Conservation (phyloP, 495 filamentous ascomycete species). For the Aspergillus ostianus region DNA sequence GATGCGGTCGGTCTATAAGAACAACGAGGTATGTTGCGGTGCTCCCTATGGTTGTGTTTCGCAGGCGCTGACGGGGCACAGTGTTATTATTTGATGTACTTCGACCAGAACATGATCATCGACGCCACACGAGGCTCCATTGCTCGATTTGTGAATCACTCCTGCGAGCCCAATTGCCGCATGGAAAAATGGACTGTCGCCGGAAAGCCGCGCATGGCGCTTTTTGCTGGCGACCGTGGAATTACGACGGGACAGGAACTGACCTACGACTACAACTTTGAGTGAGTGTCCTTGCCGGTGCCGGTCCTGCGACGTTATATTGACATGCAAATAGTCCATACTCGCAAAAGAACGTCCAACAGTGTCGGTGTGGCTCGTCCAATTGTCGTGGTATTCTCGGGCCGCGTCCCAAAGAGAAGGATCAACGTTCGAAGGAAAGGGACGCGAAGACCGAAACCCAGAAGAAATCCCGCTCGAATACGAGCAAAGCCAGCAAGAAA, state of each 20-base stretch:
- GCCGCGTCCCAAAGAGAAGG: constrained; percentile 61
- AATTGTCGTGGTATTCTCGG: constrained; percentile 79
- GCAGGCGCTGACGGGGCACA: constrained; percentile 33
- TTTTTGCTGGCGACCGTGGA: constrained; percentile 86
- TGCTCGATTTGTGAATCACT: constrained; percentile 97
- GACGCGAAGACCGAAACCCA: constrained; percentile 33
- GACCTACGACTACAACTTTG: constrained; percentile 99
- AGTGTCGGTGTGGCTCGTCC: constrained; percentile 74
- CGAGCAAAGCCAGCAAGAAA: constrained; percentile 36
- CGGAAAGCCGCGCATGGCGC: constrained; percentile 91
- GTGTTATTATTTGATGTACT: constrained; percentile 98
- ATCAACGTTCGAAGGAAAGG: constrained; percentile 38
- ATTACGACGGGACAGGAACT: constrained; percentile 94
- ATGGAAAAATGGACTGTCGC: constrained; percentile 98
- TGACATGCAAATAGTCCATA: constrained; percentile 52
- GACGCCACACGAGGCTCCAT: constrained; percentile 94
- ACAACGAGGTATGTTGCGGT: constrained; percentile 69
- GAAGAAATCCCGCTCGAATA: constrained; percentile 32
- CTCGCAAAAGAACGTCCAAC: constrained; percentile 76
- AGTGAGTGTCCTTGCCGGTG: constrained; percentile 43
- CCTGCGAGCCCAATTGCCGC: constrained; percentile 92
- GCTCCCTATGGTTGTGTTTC: neutral
- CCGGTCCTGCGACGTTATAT: neutral
- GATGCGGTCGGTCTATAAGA: constrained; percentile 88
- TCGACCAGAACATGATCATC: constrained; percentile 98